Percentiles rank a stretch among this genome's conserved stretches.
Evolutionary conservation across 2,329 filamentous ascomycete genomes (phyloP).

Genomic region (Parastagonospora nodorum): DNA sequence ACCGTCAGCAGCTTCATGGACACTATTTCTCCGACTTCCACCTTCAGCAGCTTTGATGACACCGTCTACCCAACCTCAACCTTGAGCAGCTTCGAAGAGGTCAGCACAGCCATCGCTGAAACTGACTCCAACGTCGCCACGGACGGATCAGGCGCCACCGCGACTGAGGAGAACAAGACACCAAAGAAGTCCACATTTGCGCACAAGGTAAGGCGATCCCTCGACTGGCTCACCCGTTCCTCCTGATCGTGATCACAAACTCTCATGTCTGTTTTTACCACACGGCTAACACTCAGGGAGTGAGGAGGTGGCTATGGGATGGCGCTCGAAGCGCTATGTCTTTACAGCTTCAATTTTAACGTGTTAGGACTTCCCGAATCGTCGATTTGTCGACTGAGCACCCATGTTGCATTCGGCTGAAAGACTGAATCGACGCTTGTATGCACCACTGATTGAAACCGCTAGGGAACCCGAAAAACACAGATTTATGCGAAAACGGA

Average conservation of each 20-base stretch:
- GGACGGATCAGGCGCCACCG: not conserved
- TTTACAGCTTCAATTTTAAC: not conserved
- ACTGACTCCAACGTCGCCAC: not conserved
- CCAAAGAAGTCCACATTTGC: conserved; percentile 5
- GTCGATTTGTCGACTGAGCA: no score
- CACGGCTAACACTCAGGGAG: conserved; percentile 8
- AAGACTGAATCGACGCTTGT: no score
- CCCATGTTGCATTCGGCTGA: no score
- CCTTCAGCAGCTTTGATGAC: conserved; percentile 17
- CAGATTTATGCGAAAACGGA: no score
- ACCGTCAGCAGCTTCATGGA: conserved; percentile 79
- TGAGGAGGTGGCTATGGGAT: conserved; percentile 4
- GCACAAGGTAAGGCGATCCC: conserved; percentile 23
- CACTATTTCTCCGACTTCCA: conserved; percentile 10
- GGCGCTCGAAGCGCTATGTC: not conserved
- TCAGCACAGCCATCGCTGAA: not conserved
- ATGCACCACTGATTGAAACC: not conserved
- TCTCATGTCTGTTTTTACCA: not conserved
- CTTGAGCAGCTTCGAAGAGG: conserved; percentile 18
- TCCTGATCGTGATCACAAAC: conserved; percentile 5
- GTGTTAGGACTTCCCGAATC: no score
- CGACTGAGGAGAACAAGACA: not conserved
- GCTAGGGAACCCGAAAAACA: not conserved
- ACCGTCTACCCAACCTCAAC: conserved; percentile 10
- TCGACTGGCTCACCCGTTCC: conserved; percentile 10